Percentiles rank a stretch among this genome's conserved stretches.
Conservation (phyloP, 805 yeast species). For the Kazachstania bromeliacearum region DNA sequence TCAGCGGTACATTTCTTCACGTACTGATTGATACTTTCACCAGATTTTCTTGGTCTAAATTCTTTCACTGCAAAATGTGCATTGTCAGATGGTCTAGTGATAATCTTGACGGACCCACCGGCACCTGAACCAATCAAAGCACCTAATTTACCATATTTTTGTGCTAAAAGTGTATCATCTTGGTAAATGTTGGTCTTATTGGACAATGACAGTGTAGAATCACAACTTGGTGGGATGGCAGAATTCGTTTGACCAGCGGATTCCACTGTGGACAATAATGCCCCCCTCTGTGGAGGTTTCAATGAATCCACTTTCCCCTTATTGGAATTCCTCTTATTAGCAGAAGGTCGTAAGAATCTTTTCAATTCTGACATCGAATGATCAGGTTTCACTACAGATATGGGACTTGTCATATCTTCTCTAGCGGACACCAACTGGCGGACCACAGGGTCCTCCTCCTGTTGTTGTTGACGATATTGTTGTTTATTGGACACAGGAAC, state of each 20-base stretch:
- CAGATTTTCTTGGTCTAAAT: slow-evolving; percentile 59
- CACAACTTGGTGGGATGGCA: background rate
- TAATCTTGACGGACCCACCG: slow-evolving; percentile 70
- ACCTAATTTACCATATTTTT: slow-evolving; percentile 64
- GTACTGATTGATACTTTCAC: slow-evolving; percentile 62
- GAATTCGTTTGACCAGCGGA: too few relatives aligned
- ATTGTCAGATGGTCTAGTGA: slow-evolving; percentile 59
- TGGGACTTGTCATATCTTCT: too few relatives aligned
- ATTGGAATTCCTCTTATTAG: background rate
- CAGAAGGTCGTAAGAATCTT: slow-evolving; percentile 52
- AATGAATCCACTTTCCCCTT: too few relatives aligned
- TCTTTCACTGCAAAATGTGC: slow-evolving; percentile 75
- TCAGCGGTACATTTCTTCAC: slow-evolving; percentile 82
- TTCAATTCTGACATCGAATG: slow-evolving; percentile 61
- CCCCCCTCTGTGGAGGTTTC: too few relatives aligned
- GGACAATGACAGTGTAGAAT: background rate
- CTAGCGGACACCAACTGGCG: too few relatives aligned
- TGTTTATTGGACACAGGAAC: too few relatives aligned
- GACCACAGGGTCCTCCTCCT: too few relatives aligned
- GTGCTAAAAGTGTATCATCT: slow-evolving; percentile 41
- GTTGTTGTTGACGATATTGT: background rate
- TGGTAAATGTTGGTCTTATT: too few relatives aligned
- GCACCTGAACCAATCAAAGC: slow-evolving; percentile 76
- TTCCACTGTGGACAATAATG: too few relatives aligned
- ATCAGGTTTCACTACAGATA: too few relatives aligned